Evolutionary conservation across 371 early-diverging fungal species (phyloP).

Genomic region (Rhizopus stolonifer): DNA sequence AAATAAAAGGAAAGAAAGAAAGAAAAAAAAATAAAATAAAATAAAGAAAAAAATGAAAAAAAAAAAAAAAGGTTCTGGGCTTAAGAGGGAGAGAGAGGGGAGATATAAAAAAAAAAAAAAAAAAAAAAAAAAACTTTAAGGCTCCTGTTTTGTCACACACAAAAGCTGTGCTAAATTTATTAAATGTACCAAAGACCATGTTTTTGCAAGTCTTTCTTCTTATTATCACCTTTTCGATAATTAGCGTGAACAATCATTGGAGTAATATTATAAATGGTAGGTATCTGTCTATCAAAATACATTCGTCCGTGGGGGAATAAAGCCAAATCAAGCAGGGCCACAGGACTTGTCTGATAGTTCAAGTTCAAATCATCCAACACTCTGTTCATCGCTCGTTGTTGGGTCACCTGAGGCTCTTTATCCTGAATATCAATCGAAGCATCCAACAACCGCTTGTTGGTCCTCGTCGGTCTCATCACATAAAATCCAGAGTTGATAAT

Average conservation of each 20-base stretch:
- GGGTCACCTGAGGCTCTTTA: conserved; percentile 44
- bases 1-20: not conserved
- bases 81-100: no score
- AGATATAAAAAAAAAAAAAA: no score
- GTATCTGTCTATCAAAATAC: conserved; percentile 41
- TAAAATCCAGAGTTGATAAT: conserved; percentile 51
- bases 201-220: conserved; percentile 44
- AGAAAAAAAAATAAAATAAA: conserved; percentile 4
- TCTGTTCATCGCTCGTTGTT: conserved; percentile 50
- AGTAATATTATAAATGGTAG: conserved; percentile 35
- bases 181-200: conserved; percentile 48
- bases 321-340: conserved; percentile 39
- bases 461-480: conserved; percentile 44
- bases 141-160: not conserved
- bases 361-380: conserved; percentile 42
- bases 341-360: conserved; percentile 39
- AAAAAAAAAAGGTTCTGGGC: no score
- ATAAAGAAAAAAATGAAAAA: no score
- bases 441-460: conserved; percentile 43
- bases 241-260: conserved; percentile 53
- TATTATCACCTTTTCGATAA: conserved; percentile 54
- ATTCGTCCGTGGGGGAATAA: conserved; percentile 49
- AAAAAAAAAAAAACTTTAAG: conserved; percentile 1
- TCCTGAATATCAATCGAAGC: conserved; percentile 47
- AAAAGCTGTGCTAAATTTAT: not conserved